Percentiles rank a stretch among this genome's conserved stretches.
Conservation (phyloP, 305 asterid genomes). For the Andrographis paniculata region DNA sequence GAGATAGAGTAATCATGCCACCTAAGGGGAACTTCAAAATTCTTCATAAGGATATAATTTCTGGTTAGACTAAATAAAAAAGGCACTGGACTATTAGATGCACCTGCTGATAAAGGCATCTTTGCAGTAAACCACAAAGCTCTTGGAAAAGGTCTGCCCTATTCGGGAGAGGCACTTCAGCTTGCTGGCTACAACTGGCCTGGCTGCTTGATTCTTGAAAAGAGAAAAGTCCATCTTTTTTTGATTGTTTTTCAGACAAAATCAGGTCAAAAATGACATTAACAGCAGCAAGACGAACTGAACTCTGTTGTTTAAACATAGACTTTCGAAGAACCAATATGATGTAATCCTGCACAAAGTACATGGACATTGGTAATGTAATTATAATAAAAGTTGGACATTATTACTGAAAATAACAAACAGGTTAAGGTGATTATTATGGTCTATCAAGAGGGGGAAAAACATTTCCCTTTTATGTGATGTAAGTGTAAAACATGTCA, state of each 20-base stretch:
- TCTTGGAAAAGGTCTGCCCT: conserved; percentile 62
- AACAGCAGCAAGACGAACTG: conserved; percentile 67
- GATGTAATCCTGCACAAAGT: conserved; percentile 49
- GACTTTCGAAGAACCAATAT: conserved; percentile 78
- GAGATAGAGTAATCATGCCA: conserved; percentile 11
- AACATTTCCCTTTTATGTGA: conserved; percentile 6
- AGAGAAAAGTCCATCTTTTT: conserved; percentile 43
- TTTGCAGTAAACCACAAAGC: conserved; percentile 75
- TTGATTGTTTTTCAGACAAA: conserved; percentile 55
- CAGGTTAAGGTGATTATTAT: conserved; percentile 7
- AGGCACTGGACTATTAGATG: conserved; percentile 14
- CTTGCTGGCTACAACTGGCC: conserved; percentile 83
- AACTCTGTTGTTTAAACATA: conserved; percentile 75
- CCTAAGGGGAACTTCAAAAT: neutral
- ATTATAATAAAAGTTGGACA: neutral
- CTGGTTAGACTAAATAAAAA: neutral
- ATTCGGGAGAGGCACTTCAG: conserved; percentile 36
- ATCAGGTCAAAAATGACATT: conserved; percentile 62
- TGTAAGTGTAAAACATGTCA: conserved; percentile 10
- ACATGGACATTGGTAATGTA: conserved; percentile 5
- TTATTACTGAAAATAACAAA: no score
- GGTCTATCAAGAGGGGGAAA: no score
- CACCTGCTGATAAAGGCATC: conserved; percentile 92
- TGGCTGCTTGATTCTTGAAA: conserved; percentile 90
- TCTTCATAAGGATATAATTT: neutral